Evolutionary conservation across 768 basidiomycete species (phyloP), one percentile per base, ranked within the genome.

Genomic region (Lanmaoa rubissima): DNA sequence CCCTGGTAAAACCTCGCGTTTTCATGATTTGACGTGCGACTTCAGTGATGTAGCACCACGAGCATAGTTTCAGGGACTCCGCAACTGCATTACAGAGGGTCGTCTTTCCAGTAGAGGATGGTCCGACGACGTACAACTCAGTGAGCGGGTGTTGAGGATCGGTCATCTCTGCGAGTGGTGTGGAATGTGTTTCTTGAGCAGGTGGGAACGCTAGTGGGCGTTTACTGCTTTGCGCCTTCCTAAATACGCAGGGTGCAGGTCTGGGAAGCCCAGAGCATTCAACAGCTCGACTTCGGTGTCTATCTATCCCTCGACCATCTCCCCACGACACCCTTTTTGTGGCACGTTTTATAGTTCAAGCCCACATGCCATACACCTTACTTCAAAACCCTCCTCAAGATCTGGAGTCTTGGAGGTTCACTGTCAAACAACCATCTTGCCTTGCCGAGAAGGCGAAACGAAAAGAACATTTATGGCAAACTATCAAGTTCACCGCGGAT

Each of bases 91-190:
- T 67, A 66, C 83, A 86, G 4, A 87, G 75, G 0, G 86, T 87
- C 26, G 86, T 85, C 68, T 88, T 89, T n/a, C 87, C 87, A 13
- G 82, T 83, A 16, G 85, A 86, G 69, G 82, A 79, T 31, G 82
- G 82, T 7, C 82, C 83, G 46, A 84, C 68, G 42, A 85, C 66
- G 58, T 79, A 83, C 34, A 69, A n/a, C 45, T 69, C 68, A 34
- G 58, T 63, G 54, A 61, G 57, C 24, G 48, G 54, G n/a, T 41
- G 19, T 39, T 46, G 55, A 11, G 47, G 36, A 38, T 65, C 58
- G 40, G 54, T 21, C 67, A 69, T 69, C 46, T 45, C 45, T 36
- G 44, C 21, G 52, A 48, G 42, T 51, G 35, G 38, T 54, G 48
- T 44, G 36, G 61, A 47, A 32, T 34, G 43, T 40, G 32, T 47